A percentile compares a stretch with the other conserved stretches of the same genome.
phyloP scores from a whole-genome alignment of 164 flowering plant species.

The Buxus sempervirens region DNA sequence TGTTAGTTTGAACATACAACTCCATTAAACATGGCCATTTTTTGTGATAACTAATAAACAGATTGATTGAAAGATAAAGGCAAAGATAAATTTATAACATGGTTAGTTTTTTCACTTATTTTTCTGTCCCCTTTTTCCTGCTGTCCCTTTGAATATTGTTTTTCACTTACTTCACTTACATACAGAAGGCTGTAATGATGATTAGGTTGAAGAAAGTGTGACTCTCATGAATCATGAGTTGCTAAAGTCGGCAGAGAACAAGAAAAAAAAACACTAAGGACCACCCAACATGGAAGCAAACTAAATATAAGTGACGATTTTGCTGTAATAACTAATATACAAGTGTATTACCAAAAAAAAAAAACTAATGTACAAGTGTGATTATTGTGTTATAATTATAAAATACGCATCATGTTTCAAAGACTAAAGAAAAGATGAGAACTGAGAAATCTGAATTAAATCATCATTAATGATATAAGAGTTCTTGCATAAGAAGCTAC shows the following conservation, averaged over 20 bases:
- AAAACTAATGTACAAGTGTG: not conserved
- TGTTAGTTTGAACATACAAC: no score
- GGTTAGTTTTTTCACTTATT: no score
- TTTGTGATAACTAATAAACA: no score
- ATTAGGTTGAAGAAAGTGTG: not conserved
- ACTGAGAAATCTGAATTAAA: not conserved
- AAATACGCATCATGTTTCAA: not conserved
- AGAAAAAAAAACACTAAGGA: not conserved
- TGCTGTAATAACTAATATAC: not conserved
- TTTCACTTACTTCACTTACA: no score
- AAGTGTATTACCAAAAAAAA: no score
- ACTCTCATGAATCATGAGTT: not conserved
- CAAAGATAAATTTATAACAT: not conserved
- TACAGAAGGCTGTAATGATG: not conserved
- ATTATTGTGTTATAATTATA: not conserved
- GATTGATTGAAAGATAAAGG: no score
- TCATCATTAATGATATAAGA: not conserved
- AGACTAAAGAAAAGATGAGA: not conserved
- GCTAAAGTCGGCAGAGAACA: not conserved
- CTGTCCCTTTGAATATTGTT: no score
- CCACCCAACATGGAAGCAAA: not conserved
- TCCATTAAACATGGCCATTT: no score
- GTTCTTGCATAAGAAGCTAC: not conserved
- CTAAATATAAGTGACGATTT: not conserved
- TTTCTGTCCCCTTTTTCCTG: not conserved